phyloP scores from a whole-genome alignment of 1,284 basidiomycete genomes.

The Bjerkandera adusta region DNA sequence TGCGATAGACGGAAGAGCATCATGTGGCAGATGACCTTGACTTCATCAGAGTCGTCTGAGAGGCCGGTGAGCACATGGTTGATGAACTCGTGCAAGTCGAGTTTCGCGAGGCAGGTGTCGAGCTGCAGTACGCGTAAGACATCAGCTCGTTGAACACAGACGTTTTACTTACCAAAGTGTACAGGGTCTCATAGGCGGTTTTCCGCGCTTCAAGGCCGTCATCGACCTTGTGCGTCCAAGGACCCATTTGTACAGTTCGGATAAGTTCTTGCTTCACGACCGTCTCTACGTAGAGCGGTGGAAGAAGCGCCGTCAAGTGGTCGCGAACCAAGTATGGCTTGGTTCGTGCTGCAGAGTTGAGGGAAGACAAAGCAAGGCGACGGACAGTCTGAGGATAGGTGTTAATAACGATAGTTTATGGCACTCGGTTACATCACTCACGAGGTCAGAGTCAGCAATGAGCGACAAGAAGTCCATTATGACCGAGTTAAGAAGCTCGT shows the following conservation, averaged over 20 bases:
- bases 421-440: conserved; percentile 36
- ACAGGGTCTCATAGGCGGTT: conserved; percentile 97
- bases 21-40: conserved; percentile 96
- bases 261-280: conserved; percentile 80
- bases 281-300: conserved; percentile 86
- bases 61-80: conserved; percentile 82
- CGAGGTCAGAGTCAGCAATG: conserved; percentile 84
- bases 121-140: conserved; percentile 44
- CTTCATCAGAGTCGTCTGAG: conserved; percentile 89
- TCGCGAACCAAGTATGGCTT: conserved; percentile 91
- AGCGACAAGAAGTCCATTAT: conserved; percentile 90
- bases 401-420: conserved; percentile 3
- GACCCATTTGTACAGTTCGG: conserved; percentile 95
- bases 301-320: conserved; percentile 75
- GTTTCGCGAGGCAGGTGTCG: conserved; percentile 84
- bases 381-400: conserved; percentile 68
- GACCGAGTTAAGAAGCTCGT: conserved; percentile 83
- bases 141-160: conserved; percentile 7
- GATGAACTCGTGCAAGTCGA: conserved; percentile 87
- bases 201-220: conserved; percentile 93
- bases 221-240: conserved; percentile 95
- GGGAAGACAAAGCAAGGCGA: conserved; percentile 79
- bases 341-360: conserved; percentile 94
- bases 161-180: conserved; percentile 73
- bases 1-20: conserved; percentile 90